Evolutionary conservation across 148 eudicot genomes (phyloP), one percentile per base, ranked within the genome.

Genomic region (Salicornia ramosissima): DNA sequence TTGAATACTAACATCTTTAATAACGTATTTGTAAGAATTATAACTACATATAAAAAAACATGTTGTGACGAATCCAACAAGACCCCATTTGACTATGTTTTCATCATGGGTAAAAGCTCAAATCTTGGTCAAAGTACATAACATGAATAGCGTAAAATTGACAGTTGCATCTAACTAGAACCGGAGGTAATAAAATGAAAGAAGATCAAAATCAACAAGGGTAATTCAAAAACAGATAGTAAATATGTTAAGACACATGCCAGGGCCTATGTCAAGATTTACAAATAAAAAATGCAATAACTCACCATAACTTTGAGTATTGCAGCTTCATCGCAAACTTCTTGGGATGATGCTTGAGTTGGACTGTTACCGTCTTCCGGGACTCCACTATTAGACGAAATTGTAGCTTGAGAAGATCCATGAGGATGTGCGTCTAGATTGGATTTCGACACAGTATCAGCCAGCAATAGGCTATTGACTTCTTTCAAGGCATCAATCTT

Each of bases 251-350:
- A 61, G n/a, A 18, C 53, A 46, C 18, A 49, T 5, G 24, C 24
- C 22, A 49, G 19, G 22, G 19, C 19, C 16, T 49, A 9, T 1
- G 18, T 19, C 53, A 49, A 14, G 24, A 18, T 19, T n/a, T 19
- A 7, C 33, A 6, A 21, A 33, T 33, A 8, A 31, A 14, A 46
- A 58, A 34, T 10, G n/a, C 71, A 50, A 53, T 14, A 45, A 80
- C 96, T 84, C 78, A 94, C 98, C 98, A 90, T 94, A 61, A 94
- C 98, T 88, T 90, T 90, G 11, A 90, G 82, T 33, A 90, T 85
- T 36, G 97, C 90, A 76, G 69, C 83, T 82, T 94, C 92, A 76
- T 94, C 97, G 33, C 79, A 87, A 51, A 80, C 70, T 69, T 88
- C 95, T 49, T 73, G 67, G 0, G 90, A 81, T 21, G 92, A 82